These are phyloP conservation scores for Plasmodium malariae DNA, from an alignment of 169 alveolate species.

Conservation along the genomic window DNA sequence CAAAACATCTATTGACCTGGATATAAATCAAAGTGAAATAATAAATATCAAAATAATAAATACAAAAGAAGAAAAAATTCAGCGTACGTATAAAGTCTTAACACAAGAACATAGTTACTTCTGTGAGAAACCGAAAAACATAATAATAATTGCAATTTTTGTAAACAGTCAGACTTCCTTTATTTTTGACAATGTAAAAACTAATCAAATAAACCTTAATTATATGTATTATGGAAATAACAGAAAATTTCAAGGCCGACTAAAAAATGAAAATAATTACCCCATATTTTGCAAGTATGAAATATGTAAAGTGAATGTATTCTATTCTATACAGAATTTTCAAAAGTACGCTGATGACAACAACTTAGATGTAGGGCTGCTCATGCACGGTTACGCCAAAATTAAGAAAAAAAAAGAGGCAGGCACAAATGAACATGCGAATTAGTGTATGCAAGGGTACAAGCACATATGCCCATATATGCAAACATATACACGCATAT, in stretches of 20 bases:
- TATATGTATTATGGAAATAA: slow-evolving; percentile 52
- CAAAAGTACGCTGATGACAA: background rate
- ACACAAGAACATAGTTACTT: slow-evolving; percentile 56
- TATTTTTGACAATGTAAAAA: slow-evolving; percentile 28
- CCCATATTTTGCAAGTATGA: slow-evolving; percentile 6
- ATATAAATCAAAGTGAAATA: slow-evolving; percentile 3
- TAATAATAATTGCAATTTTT: slow-evolving; percentile 31
- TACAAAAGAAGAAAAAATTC: slow-evolving; percentile 28
- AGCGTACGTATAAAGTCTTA: slow-evolving; percentile 5
- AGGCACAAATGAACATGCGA: background rate
- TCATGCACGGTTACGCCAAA: slow-evolving; percentile 10
- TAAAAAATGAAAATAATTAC: slow-evolving; percentile 67
- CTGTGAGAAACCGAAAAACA: slow-evolving; percentile 13
- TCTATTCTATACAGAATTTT: slow-evolving; percentile 10
- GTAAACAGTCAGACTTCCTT: slow-evolving; percentile 39
- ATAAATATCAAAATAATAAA: slow-evolving; percentile 45
- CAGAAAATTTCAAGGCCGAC: slow-evolving; percentile 29
- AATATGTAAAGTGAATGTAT: slow-evolving; percentile 2
- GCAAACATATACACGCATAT: background rate
- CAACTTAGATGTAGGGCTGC: background rate
- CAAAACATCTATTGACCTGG: slow-evolving; percentile 9
- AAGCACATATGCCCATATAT: background rate
- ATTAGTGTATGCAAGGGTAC: no score
- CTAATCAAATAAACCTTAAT: slow-evolving; percentile 34
- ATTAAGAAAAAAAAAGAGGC: background rate